Base-by-base conservation (phyloP, 768 basidiomycete genomes). In the Termitomyces sp. region DNA sequence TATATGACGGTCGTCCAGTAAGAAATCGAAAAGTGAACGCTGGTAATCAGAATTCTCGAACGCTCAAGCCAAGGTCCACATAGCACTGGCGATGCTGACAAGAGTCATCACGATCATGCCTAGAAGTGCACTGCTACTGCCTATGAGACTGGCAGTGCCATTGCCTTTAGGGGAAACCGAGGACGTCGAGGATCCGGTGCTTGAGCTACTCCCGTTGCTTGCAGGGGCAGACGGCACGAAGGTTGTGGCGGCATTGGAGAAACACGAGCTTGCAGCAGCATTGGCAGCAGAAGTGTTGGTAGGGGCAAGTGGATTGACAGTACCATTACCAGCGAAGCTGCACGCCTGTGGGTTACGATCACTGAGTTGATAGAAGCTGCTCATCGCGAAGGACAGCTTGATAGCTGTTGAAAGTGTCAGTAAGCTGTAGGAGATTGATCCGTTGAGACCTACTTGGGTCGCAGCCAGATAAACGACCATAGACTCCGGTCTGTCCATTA, bases 341-440 rank as follows among this genome's bases (percentile, higher is more conserved):
- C 94, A 96, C 8, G 90, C 77, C 52, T 80, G 74, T 18, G 74
- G 66, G 54, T 85, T 73, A 60, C 81, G 79, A 68, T 80, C 80
- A 55, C 81, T 81, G 31, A 76, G 68, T 65, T 89, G 83, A 67
- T 87, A 95, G 69, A 81, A 93, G 58, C 85, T 75, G 69, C 82
- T 88, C 84, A 95, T 89, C 48, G 87, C 85, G 68, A 83, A 96
- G 22, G 89, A 91, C 36, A 93, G 72, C 76, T 92, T 88, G 71
- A 88, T 78, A 42, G 81, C 91, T 91, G 58, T 26, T 59, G 42
- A 6, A 36, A 39, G 54, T 42, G 27, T 50, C 58, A 60, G 46
- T 37, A 56, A 56, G 29, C 60, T 34, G 58, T 56, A 46, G 56
- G 10, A 48, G 32, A 34, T 41, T 39, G 8, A 16, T 44, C 18